Conservation (phyloP, 371 early-diverging fungal genomes). For the Blakeslea trispora region DNA sequence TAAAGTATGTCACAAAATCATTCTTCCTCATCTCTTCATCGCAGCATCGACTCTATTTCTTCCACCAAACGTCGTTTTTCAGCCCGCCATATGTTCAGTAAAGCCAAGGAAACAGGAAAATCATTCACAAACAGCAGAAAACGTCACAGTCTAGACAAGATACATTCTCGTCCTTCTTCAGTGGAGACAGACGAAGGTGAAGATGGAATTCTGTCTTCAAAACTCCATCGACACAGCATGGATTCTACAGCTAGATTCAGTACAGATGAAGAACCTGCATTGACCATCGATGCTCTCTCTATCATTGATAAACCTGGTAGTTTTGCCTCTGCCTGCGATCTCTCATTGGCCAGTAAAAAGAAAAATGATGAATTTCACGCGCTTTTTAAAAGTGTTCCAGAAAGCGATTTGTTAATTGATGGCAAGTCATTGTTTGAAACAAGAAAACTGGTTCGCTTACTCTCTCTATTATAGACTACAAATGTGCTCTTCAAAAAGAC, state of each 20-base stretch:
- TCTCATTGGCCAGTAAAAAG: constrained; percentile 43
- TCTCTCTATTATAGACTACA: constrained; percentile 63
- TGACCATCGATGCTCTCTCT: constrained; percentile 14
- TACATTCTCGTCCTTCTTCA: no score
- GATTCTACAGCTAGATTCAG: constrained; percentile 6
- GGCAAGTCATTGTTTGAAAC: constrained; percentile 24
- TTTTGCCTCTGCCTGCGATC: constrained; percentile 34
- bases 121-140: not conserved
- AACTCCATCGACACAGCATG: constrained; percentile 7
- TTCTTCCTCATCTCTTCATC: not conserved
- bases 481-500: constrained; percentile 91
- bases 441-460: not conserved
- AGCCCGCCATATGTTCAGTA: constrained; percentile 16
- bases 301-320: constrained; percentile 23
- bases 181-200: constrained; percentile 18
- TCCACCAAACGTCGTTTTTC: constrained; percentile 9
- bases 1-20: not conserved
- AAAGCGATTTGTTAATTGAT: constrained; percentile 59
- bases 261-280: constrained; percentile 1
- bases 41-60: constrained; percentile 1
- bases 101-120: constrained; percentile 24
- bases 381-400: constrained; percentile 59
- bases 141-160: no score
- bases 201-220: not conserved
- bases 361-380: constrained; percentile 58